Evolutionary conservation across 768 basidiomycete genomes (phyloP), one percentile per base, ranked within the genome.

Genomic region (Pleurotus giganteus): DNA sequence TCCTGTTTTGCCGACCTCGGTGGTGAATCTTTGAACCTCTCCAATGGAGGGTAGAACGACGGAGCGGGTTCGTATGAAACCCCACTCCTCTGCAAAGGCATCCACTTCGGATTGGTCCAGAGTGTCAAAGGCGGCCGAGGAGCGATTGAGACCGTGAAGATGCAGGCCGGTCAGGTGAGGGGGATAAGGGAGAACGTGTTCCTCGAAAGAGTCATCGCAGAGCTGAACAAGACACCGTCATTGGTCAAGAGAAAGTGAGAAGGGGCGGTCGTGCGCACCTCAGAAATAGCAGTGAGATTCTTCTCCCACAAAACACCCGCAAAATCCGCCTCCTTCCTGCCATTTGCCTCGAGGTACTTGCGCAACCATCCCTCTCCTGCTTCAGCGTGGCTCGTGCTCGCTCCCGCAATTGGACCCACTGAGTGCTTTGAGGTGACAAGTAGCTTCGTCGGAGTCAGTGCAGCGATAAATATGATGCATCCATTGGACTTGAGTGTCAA

Each of bases 201-300:
- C 96, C 63, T 99, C 96, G 67, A 97, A 98, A 0, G 80, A 82
- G 69, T 99, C 97, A 63, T 99, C 97, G 66, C 97, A 99, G 4
- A 99, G 85, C 95, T 98, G 62, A 0, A n/a, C 36, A 11, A 28
- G 24, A n/a, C 44, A 19, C 11, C 21, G 37, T 28, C 36, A 7
- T 36, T 4, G 43, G 32, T 9, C 3, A 9, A 9, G 47, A 26
- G n/a, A 21, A 24, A 11, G 4, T 41, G n/a, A 52, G 34, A 17
- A 11, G 7, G 13, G 42, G 19, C 4, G 23, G 39, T 26, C 5
- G 55, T 15, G 58, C 82, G 17, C 61, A 93, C 95, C 82, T 99
- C 96, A 1, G 94, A 86, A 0, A 98, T 79, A 0, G 93, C 94
- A 0, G 95, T 97, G 84, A 89, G 83, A 53, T 91, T 87, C 47